phyloP scores from a whole-genome alignment of 495 filamentous ascomycete genomes.

The Aspergillus bridgeri region DNA sequence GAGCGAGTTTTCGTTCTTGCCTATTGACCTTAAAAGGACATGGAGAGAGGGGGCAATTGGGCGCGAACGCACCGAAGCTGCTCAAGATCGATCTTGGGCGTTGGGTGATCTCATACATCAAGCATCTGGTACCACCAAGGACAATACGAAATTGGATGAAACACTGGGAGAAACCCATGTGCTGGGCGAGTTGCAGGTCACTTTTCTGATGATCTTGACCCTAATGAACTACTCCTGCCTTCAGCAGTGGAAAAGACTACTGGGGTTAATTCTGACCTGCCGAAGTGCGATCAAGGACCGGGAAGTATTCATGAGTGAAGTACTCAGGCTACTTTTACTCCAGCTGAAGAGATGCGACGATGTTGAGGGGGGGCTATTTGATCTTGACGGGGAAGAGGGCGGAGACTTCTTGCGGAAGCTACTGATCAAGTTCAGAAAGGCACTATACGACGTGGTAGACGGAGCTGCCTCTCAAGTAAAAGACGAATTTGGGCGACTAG shows the following conservation, averaged over 20 bases:
- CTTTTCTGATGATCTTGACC: slow-evolving; percentile 75
- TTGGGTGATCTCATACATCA: slow-evolving; percentile 50
- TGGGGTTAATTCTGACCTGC: slow-evolving; percentile 69
- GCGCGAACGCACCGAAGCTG: slow-evolving; percentile 65
- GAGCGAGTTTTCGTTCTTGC: slow-evolving; percentile 43
- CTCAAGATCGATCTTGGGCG: slow-evolving; percentile 71
- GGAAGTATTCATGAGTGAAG: slow-evolving; percentile 54
- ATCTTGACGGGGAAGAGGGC: slow-evolving; percentile 50
- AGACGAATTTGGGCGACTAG: slow-evolving; percentile 53
- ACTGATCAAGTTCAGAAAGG: slow-evolving; percentile 50
- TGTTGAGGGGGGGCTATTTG: slow-evolving; percentile 58
- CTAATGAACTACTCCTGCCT: slow-evolving; percentile 82
- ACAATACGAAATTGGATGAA: slow-evolving; percentile 20
- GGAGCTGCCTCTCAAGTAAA: slow-evolving; percentile 36
- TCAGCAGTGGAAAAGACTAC: slow-evolving; percentile 81
- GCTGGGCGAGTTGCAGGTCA: slow-evolving; percentile 84
- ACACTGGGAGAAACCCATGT: slow-evolving; percentile 44
- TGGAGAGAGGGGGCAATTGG: slow-evolving; percentile 69
- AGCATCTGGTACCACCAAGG: slow-evolving; percentile 18
- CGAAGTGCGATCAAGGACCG: slow-evolving; percentile 53
- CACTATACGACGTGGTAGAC: slow-evolving; percentile 41
- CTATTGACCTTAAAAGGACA: slow-evolving; percentile 54
- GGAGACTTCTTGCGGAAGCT: slow-evolving; percentile 53
- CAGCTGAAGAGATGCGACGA: slow-evolving; percentile 72
- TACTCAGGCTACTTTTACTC: slow-evolving; percentile 60